phyloP scores from a whole-genome alignment of 2,329 filamentous ascomycete genomes.

The Venturia oleaginea region DNA sequence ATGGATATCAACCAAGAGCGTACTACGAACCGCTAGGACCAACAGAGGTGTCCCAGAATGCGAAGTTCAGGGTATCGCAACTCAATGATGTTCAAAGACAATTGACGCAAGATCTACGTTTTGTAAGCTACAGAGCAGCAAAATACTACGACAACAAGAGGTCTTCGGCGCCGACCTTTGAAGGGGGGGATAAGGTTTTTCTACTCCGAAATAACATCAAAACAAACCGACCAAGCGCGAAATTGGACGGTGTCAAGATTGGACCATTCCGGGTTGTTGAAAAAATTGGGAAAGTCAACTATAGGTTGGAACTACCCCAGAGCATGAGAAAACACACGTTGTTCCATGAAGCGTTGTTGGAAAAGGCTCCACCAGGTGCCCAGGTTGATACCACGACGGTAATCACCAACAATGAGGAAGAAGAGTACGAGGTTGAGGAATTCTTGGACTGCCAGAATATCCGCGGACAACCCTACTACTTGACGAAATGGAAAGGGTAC shows the following conservation, averaged over 20 bases:
- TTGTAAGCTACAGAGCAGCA: background rate
- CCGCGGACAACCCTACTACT: background rate
- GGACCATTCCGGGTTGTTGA: constrained; percentile 2
- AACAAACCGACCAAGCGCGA: constrained; percentile 9
- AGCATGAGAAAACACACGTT: constrained; percentile 7
- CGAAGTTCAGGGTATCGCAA: background rate
- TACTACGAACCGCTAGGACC: background rate
- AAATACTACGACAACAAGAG: constrained; percentile 8
- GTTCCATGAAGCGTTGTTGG: constrained; percentile 7
- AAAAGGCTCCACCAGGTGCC: constrained; percentile 24
- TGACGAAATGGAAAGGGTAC: background rate
- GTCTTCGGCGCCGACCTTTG: constrained; percentile 6
- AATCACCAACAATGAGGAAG: background rate
- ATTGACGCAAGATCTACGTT: constrained; percentile 5
- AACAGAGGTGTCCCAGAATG: background rate
- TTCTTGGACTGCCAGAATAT: background rate
- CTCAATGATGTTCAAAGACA: background rate
- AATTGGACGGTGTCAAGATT: constrained; percentile 13
- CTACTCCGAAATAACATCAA: constrained; percentile 14
- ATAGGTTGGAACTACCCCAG: constrained; percentile 9
- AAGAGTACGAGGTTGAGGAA: background rate
- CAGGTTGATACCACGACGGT: background rate
- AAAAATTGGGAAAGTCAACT: background rate
- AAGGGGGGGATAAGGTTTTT: constrained; percentile 15
- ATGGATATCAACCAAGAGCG: background rate